phyloP scores from a whole-genome alignment of 441 rosid species.

The Erodium moschatum region DNA sequence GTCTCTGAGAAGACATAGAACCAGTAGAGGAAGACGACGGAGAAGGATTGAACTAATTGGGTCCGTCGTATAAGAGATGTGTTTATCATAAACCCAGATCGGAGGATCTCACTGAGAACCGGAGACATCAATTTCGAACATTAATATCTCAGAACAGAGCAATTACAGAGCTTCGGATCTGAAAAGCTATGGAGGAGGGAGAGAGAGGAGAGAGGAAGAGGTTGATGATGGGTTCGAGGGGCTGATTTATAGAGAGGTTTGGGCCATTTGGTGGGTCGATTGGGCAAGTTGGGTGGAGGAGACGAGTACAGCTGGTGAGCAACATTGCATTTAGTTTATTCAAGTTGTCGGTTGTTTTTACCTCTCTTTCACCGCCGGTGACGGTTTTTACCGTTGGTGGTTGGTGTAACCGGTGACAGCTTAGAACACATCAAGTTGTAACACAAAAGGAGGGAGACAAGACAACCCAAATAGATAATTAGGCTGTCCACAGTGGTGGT shows the following conservation, averaged over 20 bases:
- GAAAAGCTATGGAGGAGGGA: background rate
- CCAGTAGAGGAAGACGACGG: constrained; percentile 26
- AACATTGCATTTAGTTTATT: background rate
- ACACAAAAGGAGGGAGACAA: no score
- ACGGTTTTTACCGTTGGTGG: no score
- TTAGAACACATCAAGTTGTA: no score
- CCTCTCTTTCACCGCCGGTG: no score
- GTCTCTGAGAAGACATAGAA: constrained; percentile 25
- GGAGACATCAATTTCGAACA: constrained; percentile 22
- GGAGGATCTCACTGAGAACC: constrained; percentile 22
- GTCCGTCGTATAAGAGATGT: constrained; percentile 14
- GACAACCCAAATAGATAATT: no score
- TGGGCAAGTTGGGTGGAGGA: background rate
- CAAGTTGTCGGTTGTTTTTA: no score
- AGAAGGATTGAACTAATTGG: constrained; percentile 22
- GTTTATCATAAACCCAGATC: constrained; percentile 22
- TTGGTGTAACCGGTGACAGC: no score
- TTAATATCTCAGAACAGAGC: background rate
- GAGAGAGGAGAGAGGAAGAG: constrained; percentile 15
- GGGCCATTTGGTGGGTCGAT: background rate
- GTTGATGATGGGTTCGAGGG: background rate
- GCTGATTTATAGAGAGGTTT: background rate
- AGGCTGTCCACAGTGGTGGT: no score
- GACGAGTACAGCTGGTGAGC: background rate
- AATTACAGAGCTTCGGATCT: constrained; percentile 6